phyloP scores from a whole-genome alignment of 768 basidiomycete species.

The Piloderma croceum region DNA sequence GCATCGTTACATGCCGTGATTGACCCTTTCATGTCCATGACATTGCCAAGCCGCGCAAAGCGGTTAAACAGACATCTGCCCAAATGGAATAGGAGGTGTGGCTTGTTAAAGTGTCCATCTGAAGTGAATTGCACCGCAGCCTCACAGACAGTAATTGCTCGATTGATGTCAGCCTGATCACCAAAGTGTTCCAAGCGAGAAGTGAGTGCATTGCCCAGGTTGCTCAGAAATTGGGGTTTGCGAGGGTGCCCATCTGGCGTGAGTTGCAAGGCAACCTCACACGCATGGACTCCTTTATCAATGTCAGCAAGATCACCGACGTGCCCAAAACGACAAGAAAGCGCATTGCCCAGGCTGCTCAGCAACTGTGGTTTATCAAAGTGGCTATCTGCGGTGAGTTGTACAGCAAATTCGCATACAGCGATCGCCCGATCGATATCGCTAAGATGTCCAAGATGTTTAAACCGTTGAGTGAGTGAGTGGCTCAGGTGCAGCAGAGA shows the following conservation, averaged over 20 bases:
- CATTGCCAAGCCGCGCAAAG: constrained; percentile 10
- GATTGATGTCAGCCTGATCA: constrained; percentile 9
- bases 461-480: constrained; percentile 9
- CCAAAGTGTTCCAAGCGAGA: constrained; percentile 5
- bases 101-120: constrained; percentile 5
- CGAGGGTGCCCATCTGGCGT: constrained; percentile 1
- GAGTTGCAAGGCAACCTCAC: too few relatives aligned
- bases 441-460: constrained; percentile 1
- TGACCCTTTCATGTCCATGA: constrained; percentile 11
- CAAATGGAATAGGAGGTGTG: constrained; percentile 5
- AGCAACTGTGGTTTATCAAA: constrained; percentile 1
- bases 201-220: constrained; percentile 8
- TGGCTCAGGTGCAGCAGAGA: constrained; percentile 16
- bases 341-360: constrained; percentile 10
- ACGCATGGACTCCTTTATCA: constrained; percentile 9
- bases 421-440: constrained; percentile 19
- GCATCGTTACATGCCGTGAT: constrained; percentile 8
- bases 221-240: constrained; percentile 4
- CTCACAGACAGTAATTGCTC: constrained; percentile 7
- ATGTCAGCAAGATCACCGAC: constrained; percentile 22
- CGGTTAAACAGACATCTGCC: constrained; percentile 7
- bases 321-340: constrained; percentile 15
- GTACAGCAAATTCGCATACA: constrained; percentile 15
- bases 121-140: constrained; percentile 5
- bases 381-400: constrained; percentile 14